Evolutionary conservation across 345 rosid species (phyloP).

Genomic region (Jatropha curcas): DNA sequence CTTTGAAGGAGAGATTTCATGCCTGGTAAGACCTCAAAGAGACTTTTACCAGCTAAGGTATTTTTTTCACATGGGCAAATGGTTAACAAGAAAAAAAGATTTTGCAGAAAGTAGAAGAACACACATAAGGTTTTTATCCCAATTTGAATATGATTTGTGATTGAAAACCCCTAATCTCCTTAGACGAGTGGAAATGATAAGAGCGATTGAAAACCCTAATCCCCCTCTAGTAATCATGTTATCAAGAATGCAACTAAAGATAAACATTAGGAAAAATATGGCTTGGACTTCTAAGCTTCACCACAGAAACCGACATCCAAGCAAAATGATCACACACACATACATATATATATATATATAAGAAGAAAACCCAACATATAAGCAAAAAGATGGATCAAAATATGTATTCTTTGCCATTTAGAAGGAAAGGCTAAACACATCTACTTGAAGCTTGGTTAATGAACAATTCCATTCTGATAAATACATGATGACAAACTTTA

Average conservation of each 20-base stretch:
- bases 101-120: too few relatives aligned
- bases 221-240: not conserved
- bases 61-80: too few relatives aligned
- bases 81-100: too few relatives aligned
- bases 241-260: not conserved
- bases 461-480: not conserved
- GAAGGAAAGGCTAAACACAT: not conserved
- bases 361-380: not conserved
- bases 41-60: too few relatives aligned
- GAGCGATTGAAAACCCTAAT: not conserved
- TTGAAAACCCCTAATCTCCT: not conserved
- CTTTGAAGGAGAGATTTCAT: too few relatives aligned
- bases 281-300: too few relatives aligned
- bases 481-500: not conserved
- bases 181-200: not conserved
- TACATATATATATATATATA: too few relatives aligned
- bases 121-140: too few relatives aligned
- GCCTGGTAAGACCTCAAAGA: too few relatives aligned
- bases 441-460: not conserved
- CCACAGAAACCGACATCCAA: too few relatives aligned
- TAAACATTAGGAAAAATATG: not conserved
- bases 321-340: too few relatives aligned
- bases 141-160: not conserved
- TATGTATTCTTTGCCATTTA: not conserved
- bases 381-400: not conserved